Conservation (phyloP, 1,284 basidiomycete genomes). For the Gomphus bonarii region DNA sequence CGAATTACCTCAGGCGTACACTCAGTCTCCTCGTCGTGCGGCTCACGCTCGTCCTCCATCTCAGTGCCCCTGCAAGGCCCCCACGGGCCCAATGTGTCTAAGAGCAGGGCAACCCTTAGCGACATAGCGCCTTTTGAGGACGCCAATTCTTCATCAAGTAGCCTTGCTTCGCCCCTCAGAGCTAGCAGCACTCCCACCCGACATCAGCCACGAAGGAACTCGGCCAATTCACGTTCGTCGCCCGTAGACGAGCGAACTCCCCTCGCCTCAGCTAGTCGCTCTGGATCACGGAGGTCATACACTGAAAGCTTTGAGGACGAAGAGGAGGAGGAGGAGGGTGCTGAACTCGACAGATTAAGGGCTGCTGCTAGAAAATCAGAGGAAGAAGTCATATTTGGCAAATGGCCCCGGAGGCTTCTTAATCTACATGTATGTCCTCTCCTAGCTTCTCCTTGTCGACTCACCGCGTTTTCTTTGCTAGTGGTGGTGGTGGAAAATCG, state of each 20-base stretch:
- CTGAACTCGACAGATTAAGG: slow-evolving; percentile 21
- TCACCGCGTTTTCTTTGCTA: slow-evolving; percentile 1
- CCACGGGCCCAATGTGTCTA: background rate
- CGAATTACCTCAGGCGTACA: slow-evolving; percentile 15
- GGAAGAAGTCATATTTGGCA: slow-evolving; percentile 41
- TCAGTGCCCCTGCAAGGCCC: slow-evolving; percentile 16
- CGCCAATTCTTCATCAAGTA: background rate
- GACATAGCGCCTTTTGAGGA: background rate
- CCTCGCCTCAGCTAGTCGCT: background rate
- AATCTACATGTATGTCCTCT: slow-evolving; percentile 51
- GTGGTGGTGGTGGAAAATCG: slow-evolving; percentile 76
- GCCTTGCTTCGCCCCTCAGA: background rate
- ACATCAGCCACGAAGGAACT: background rate
- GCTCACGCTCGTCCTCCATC: slow-evolving; percentile 15
- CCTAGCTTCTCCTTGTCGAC: slow-evolving; percentile 10
- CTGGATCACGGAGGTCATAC: background rate
- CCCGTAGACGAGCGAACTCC: slow-evolving; percentile 3
- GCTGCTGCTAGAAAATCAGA: slow-evolving; percentile 30
- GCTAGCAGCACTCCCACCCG: background rate
- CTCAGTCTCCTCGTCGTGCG: slow-evolving; percentile 13
- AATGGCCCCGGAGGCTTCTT: slow-evolving; percentile 54
- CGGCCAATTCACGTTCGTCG: background rate
- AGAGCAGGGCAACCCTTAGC: background rate
- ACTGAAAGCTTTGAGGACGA: slow-evolving; percentile 9
- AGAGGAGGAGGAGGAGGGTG: slow-evolving; percentile 24